These are phyloP conservation scores for Neofusicoccum parvum DNA, from an alignment of 2,329 filamentous ascomycete genomes.

Conservation along the genomic window DNA sequence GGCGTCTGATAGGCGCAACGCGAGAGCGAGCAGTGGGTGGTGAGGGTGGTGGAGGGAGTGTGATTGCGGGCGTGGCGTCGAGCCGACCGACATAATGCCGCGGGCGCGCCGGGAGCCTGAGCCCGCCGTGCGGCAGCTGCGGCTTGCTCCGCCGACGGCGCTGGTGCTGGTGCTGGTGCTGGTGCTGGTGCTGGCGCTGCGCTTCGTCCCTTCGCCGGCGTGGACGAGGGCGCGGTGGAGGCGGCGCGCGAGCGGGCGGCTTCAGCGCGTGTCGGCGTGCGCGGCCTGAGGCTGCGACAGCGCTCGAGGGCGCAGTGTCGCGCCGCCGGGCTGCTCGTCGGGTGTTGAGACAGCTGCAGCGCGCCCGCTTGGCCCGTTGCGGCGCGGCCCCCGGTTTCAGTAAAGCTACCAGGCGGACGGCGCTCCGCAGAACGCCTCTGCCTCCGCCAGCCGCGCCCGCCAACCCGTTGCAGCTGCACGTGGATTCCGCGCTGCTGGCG, in stretches of 20 bases:
- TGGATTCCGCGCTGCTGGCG: too few species aligned
- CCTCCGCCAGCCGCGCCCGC: too few species aligned
- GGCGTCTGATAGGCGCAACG: background rate
- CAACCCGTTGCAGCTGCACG: too few species aligned
- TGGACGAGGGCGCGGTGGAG: too few species aligned
- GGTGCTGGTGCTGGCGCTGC: too few species aligned
- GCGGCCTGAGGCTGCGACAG: too few species aligned
- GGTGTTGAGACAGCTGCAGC: background rate
- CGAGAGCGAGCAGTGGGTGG: background rate
- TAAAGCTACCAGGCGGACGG: background rate
- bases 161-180: too few species aligned
- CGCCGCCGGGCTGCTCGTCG: background rate
- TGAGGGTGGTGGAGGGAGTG: background rate
- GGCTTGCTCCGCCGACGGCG: background rate
- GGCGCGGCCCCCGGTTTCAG: background rate
- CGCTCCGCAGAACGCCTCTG: background rate
- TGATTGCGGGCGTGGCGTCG: background rate
- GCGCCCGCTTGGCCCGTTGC: background rate
- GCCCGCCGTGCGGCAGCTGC: background rate
- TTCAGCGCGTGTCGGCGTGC: too few species aligned
- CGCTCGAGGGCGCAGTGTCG: too few species aligned
- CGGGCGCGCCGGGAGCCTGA: background rate
- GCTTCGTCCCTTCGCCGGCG: too few species aligned
- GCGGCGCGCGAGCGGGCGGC: too few species aligned
- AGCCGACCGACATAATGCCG: conserved; percentile 6